Evolutionary conservation across 108 stramenopile species (phyloP).

Genomic region (Schizochytrium sp.): DNA sequence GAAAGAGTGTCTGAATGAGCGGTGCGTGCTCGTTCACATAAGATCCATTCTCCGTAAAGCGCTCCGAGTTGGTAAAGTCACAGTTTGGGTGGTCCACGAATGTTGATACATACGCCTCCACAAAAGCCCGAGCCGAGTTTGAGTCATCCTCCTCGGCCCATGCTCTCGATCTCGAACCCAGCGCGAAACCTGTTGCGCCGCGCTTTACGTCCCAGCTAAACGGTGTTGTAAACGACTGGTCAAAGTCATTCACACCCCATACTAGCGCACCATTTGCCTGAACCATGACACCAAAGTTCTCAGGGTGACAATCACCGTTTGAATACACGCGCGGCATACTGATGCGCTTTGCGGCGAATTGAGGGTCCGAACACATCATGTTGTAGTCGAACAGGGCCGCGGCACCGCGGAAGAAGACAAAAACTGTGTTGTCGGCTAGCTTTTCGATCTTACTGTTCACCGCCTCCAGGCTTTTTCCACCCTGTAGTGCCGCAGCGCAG

Average conservation of each 20-base stretch:
- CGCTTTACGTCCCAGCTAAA: slow-evolving; percentile 60
- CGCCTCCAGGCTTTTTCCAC: slow-evolving; percentile 26
- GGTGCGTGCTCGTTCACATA: slow-evolving; percentile 7
- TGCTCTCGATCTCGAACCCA: background rate
- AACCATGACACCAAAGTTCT: slow-evolving; percentile 60
- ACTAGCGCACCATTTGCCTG: slow-evolving; percentile 49
- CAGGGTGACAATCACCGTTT: slow-evolving; percentile 58
- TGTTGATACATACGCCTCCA: slow-evolving; percentile 17
- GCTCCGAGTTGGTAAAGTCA: slow-evolving; percentile 42
- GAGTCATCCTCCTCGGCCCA: slow-evolving; percentile 43
- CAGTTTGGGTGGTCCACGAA: slow-evolving; percentile 51
- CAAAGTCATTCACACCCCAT: slow-evolving; percentile 62
- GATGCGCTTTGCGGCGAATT: slow-evolving; percentile 40
- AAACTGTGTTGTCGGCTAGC: slow-evolving; percentile 56
- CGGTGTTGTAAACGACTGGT: slow-evolving; percentile 52
- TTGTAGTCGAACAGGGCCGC: slow-evolving; percentile 53
- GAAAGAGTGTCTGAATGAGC: slow-evolving; percentile 8
- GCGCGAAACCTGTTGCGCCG: slow-evolving; percentile 52
- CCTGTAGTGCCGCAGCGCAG: slow-evolving; percentile 41
- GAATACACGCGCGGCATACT: slow-evolving; percentile 49
- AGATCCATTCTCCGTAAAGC: slow-evolving; percentile 15
- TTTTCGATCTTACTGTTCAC: slow-evolving; percentile 49
- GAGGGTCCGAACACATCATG: slow-evolving; percentile 57
- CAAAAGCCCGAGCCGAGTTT: slow-evolving; percentile 30
- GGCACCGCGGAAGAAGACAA: slow-evolving; percentile 51